phyloP scores from a whole-genome alignment of 2,329 filamentous ascomycete species.

The Herpotrichia juniperi region DNA sequence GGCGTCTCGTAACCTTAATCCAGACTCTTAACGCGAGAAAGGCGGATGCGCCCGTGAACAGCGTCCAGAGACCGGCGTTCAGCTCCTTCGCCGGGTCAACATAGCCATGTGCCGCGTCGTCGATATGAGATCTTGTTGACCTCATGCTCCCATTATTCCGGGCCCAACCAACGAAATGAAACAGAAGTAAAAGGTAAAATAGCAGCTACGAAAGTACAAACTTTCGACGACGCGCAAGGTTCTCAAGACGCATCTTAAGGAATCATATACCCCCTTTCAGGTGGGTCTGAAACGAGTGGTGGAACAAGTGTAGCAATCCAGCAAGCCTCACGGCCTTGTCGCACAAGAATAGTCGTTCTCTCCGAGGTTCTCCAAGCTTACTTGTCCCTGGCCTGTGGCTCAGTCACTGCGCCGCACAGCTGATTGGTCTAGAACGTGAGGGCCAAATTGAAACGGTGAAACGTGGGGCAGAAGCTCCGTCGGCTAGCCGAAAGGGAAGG shows the following conservation, averaged over 20 bases:
- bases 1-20: constrained; percentile 45
- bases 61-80: constrained; percentile 46
- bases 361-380: not conserved
- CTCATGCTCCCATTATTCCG: not conserved
- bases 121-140: constrained; percentile 1
- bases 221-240: too few relatives aligned
- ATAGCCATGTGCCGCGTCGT: constrained; percentile 24
- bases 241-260: not conserved
- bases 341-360: not conserved
- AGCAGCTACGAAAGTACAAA: not conserved
- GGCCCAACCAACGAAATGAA: not conserved
- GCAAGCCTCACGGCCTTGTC: not conserved
- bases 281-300: constrained; percentile 1
- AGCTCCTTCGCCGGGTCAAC: constrained; percentile 44
- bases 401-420: not conserved
- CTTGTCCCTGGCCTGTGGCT: too few relatives aligned
- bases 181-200: not conserved
- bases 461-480: not conserved
- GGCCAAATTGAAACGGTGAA: not conserved
- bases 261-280: not conserved
- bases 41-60: constrained; percentile 44
- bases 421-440: not conserved
- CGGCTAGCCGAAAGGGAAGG: not conserved
- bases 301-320: not conserved
- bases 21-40: constrained; percentile 45